These are phyloP conservation scores for Orbilia oligospora DNA, from an alignment of 2,329 filamentous ascomycete genomes.

Conservation along the genomic window DNA sequence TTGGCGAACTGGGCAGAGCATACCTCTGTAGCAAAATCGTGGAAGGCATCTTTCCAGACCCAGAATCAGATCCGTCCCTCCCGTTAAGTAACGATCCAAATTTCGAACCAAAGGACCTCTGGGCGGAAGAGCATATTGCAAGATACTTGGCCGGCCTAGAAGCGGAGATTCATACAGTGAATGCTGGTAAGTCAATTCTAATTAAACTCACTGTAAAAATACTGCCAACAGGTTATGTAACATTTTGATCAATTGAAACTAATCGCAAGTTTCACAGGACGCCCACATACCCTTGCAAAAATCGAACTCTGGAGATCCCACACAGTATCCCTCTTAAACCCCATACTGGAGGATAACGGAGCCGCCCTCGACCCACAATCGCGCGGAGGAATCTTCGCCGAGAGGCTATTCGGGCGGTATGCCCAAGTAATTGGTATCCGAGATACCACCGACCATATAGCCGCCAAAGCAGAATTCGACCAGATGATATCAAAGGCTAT, in stretches of 20 bases:
- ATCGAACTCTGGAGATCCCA: not conserved
- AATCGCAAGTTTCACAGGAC: not conserved
- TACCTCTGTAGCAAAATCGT: not conserved
- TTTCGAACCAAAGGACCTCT: not conserved
- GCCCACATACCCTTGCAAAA: not conserved
- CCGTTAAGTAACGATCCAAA: not conserved
- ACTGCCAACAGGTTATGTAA: no score
- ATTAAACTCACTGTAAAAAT: no score
- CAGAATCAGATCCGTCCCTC: not conserved
- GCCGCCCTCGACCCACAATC: not conserved
- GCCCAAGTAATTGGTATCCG: not conserved
- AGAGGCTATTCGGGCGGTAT: not conserved
- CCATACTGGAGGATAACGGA: not conserved
- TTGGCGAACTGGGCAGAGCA: not conserved
- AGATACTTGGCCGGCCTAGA: not conserved
- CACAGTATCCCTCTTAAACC: not conserved
- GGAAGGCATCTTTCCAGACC: not conserved
- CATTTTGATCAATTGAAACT: not conserved
- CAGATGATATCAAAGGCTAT: not conserved
- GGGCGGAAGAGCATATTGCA: not conserved
- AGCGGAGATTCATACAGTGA: not conserved
- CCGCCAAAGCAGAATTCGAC: not conserved
- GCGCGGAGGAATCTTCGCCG: not conserved
- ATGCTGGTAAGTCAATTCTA: not conserved
- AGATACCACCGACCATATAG: not conserved